These are phyloP conservation scores for Paecilomyces variotii DNA, from an alignment of 2,329 filamentous ascomycete species.

Conservation along the genomic window DNA sequence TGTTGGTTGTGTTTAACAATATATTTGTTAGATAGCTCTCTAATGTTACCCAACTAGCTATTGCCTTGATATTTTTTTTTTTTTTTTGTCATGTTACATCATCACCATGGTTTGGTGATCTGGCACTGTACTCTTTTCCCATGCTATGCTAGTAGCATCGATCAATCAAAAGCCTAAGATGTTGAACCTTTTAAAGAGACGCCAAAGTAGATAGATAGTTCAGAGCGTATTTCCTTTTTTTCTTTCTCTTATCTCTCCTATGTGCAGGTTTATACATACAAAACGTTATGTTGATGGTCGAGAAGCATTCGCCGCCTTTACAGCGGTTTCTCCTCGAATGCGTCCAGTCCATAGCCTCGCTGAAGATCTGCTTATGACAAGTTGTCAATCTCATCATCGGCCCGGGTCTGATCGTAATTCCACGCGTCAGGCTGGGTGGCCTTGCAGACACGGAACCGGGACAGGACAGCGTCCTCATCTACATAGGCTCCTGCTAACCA, in stretches of 20 bases:
- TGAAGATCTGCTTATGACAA: not conserved
- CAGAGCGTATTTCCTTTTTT: not conserved
- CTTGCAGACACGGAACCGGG: slow-evolving; percentile 37
- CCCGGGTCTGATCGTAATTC: not conserved
- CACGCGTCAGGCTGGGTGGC: slow-evolving; percentile 7
- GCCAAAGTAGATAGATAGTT: too few relatives aligned
- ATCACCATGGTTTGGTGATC: not conserved
- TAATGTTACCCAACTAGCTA: not conserved
- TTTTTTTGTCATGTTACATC: not conserved
- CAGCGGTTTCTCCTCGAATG: not conserved
- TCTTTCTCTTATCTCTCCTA: not conserved
- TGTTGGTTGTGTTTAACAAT: not conserved
- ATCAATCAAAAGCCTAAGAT: not conserved
- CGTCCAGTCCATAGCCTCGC: not conserved
- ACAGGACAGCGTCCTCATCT: slow-evolving; percentile 54
- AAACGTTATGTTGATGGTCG: not conserved
- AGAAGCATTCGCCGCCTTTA: too few relatives aligned
- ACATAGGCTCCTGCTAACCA: slow-evolving; percentile 87
- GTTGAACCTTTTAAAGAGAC: not conserved
- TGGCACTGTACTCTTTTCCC: not conserved
- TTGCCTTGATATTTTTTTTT: too few relatives aligned
- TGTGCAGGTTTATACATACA: not conserved
- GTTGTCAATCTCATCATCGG: not conserved
- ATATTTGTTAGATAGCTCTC: not conserved
- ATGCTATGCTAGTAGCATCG: not conserved